phyloP scores from a whole-genome alignment of 176 grass and related monocot genomes.

The Areca catechu region DNA sequence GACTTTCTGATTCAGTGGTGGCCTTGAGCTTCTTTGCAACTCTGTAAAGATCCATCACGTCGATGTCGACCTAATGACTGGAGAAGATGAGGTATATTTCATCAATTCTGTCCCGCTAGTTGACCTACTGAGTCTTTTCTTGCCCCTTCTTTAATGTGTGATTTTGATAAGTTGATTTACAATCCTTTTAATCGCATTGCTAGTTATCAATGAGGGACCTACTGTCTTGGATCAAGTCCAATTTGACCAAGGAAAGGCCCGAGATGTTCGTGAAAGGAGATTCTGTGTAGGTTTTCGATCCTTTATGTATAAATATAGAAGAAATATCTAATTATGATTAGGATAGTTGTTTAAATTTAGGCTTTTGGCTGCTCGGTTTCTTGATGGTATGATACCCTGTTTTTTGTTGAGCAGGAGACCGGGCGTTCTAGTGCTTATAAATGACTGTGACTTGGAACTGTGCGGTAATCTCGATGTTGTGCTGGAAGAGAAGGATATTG shows the following conservation, averaged over 20 bases:
- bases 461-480: slow-evolving; percentile 63
- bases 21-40: slow-evolving; percentile 72
- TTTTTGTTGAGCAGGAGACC: slow-evolving; percentile 52
- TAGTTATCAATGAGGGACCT: slow-evolving; percentile 45
- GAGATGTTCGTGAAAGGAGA: slow-evolving; percentile 97
- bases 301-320: not conserved
- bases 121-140: not conserved
- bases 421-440: slow-evolving; percentile 78
- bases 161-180: not conserved
- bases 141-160: not conserved
- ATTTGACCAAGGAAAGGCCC: slow-evolving; percentile 85
- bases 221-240: slow-evolving; percentile 73
- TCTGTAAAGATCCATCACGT: slow-evolving; percentile 75
- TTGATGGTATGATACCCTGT: not conserved
- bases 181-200: not conserved
- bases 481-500: slow-evolving; percentile 81
- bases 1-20: slow-evolving; percentile 52
- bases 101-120: no score
- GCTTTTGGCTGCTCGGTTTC: no score
- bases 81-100: slow-evolving; percentile 32
- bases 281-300: slow-evolving; percentile 51
- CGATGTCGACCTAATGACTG: slow-evolving; percentile 37
- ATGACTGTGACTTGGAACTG: slow-evolving; percentile 86
- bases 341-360: no score
- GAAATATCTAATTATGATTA: no score